These are phyloP conservation scores for Bipolaris gigantea DNA, from an alignment of 2,329 filamentous ascomycete genomes.

Conservation along the genomic window DNA sequence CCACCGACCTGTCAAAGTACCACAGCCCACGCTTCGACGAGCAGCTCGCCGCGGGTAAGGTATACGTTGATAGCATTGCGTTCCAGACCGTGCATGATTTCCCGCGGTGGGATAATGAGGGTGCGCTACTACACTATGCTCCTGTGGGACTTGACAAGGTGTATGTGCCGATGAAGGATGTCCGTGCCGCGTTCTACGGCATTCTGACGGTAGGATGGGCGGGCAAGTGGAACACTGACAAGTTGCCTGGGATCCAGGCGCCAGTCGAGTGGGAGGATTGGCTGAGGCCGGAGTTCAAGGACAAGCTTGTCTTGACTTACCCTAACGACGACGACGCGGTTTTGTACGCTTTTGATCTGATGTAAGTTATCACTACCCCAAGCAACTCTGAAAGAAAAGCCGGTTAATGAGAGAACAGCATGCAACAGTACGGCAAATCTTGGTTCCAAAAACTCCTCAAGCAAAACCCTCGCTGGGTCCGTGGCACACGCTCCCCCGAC, in stretches of 20 bases:
- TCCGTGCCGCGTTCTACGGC: constrained; percentile 49
- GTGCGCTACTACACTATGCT: constrained; percentile 54
- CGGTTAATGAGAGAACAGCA: constrained; percentile 8
- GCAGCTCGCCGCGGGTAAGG: constrained; percentile 43
- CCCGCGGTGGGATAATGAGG: constrained; percentile 54
- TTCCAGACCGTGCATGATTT: constrained; percentile 58
- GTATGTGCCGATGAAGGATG: constrained; percentile 48
- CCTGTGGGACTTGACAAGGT: constrained; percentile 52
- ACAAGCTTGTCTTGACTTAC: constrained; percentile 49
- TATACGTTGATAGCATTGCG: constrained; percentile 49
- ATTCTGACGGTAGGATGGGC: constrained; percentile 43
- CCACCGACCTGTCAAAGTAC: constrained; percentile 60
- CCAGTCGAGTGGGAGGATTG: constrained; percentile 1
- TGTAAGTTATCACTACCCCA: constrained; percentile 29
- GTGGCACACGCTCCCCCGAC: constrained; percentile 52
- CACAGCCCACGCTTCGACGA: constrained; percentile 53
- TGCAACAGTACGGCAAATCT: constrained; percentile 46
- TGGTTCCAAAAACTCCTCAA: constrained; percentile 55
- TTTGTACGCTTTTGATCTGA: constrained; percentile 54
- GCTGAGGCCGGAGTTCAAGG: background rate
- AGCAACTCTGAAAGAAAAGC: background rate
- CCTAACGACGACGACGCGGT: constrained; percentile 63
- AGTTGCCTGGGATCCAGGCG: constrained; percentile 9
- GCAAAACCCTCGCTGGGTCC: constrained; percentile 58
- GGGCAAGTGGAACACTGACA: constrained; percentile 45